A percentile compares a stretch with the other conserved stretches of the same genome.
These are phyloP conservation scores for cucumber (Cucumis sativus) DNA, from an alignment of 306 rosid species.

Conservation along the genomic window DNA sequence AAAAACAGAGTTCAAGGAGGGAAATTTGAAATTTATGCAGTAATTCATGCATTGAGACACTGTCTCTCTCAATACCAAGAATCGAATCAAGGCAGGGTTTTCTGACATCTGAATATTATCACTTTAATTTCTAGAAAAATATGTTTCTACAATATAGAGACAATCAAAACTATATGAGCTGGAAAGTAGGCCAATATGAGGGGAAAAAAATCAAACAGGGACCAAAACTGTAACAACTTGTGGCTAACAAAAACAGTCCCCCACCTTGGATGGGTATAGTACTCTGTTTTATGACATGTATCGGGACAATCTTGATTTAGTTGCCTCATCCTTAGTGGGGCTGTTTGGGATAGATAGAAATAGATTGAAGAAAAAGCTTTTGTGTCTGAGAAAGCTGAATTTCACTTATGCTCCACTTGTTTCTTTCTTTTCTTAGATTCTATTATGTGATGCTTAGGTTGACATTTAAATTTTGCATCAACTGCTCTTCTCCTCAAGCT, in stretches of 20 bases:
- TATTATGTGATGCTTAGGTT: neutral
- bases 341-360: conserved; percentile 1
- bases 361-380: neutral
- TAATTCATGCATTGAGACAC: neutral
- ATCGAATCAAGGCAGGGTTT: conserved; percentile 1
- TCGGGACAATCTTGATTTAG: conserved; percentile 11
- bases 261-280: conserved; percentile 28
- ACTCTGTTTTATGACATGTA: conserved; percentile 13
- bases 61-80: neutral
- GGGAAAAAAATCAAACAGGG: conserved; percentile 3
- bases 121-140: conserved; percentile 5
- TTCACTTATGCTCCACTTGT: conserved; percentile 1
- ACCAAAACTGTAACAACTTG: conserved; percentile 30
- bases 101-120: conserved; percentile 10
- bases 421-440: neutral
- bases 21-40: neutral
- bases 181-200: conserved; percentile 28
- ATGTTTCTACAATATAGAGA: conserved; percentile 3
- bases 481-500: neutral
- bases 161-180: conserved; percentile 13
- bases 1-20: conserved; percentile 11
- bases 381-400: neutral
- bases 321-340: conserved; percentile 15
- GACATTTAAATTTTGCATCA: neutral
- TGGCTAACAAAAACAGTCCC: conserved; percentile 15